Base-by-base conservation (phyloP, 1,139 yeast genomes). In the Magnusiomyces starmeri region DNA sequence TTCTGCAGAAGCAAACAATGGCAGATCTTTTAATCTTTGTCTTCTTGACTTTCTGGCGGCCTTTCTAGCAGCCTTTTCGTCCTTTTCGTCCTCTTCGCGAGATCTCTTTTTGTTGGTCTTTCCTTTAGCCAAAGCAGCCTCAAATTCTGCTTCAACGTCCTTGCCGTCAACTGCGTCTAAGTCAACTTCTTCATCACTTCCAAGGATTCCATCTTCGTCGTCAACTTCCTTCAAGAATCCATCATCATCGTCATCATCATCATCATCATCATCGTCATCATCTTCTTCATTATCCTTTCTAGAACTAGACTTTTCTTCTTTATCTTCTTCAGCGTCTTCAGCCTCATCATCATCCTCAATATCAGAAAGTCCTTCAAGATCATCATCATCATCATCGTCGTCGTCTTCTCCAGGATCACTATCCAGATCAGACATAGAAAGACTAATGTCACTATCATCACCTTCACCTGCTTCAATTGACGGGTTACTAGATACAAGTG, bases 1-100 rank as follows among this genome's bases (percentile, higher is more conserved):
- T 46, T 86, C 96, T 9, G 82, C 95, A 47, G 94, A 83, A 1
- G 96, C 97, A 72, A 88, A 90, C 21, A 82, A 77, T 21, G 97
- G 97, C 58, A 90, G 72, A 54, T 77, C 80, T 65, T 77, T 82
- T 62, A 84, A 71, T 68, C 80, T 83, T 58, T 75, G 70, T 65
- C 75, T 80, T 74, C 82, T 83, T 39, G 75, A 66, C 60, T 74
- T 77, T 59, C 68, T 67, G 16, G 29, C 46, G 2, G 37, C 39
- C 25, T 37, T 46, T 18, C 35, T 43, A 29, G 46, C 46, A 65
- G 75, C 81, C 74, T 82, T 83, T 40, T 75, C 66, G 60, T 74
- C 76, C 59, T 68, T 67, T 21, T 65, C 72, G 22, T 63, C 70
- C 25, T 61, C 69, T 0, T 60, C 63, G 24, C 50, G 51, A 21